Evolutionary conservation across 192 early-diverging fungal genomes (phyloP), one percentile per base, ranked within the genome.

Genomic region (Rhizophagus sp.): DNA sequence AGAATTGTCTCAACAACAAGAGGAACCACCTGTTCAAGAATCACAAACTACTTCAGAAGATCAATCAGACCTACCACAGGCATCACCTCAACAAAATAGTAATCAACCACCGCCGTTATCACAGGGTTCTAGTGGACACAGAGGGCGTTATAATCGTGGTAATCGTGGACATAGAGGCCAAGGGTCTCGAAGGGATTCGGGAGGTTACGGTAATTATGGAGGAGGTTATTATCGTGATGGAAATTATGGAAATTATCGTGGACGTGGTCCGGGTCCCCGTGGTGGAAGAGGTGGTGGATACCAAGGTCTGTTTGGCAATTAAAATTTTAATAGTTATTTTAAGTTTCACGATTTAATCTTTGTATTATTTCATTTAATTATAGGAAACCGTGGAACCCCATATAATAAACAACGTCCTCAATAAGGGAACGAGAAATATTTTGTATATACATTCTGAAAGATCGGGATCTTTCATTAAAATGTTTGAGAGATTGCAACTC

Each of bases 221-320:
- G 44, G 44, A 44, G 41, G 41, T 10, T 2, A 4, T 41, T 41
- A 39, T 30, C n/a, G 52, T 67, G 10, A 25, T 52, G 34, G 34
- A 19, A 11, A 68, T n/a, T 9, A 33, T 78, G 76, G 64, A 22
- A 36, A 36, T 67, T 47, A 61, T 62, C 73, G 76, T 47, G 64
- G 65, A n/a, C 36, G 65, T 13, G 30, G 76, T 50, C 0, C 36
- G 19, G 66, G 44, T 67, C 34, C 75, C 13, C 13, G 63, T 22
- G 39, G 44, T 41, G 30, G 41, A n/a, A 62, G 63, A 9, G 62
- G 62, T 22, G 44, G 63, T 68, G 76, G 65, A 50, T 67, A 47
- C 49, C 44, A 30, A 78, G 76, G 44, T 67, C 11, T n/a, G 33
- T 75, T 73, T 52, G 7, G 39, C 6, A 6, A 34, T 36, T 64